Percentiles rank a stretch among this genome's conserved stretches.
Evolutionary conservation across 129 eudicot genomes (phyloP).

Genomic region (Oenanthe sinensis): DNA sequence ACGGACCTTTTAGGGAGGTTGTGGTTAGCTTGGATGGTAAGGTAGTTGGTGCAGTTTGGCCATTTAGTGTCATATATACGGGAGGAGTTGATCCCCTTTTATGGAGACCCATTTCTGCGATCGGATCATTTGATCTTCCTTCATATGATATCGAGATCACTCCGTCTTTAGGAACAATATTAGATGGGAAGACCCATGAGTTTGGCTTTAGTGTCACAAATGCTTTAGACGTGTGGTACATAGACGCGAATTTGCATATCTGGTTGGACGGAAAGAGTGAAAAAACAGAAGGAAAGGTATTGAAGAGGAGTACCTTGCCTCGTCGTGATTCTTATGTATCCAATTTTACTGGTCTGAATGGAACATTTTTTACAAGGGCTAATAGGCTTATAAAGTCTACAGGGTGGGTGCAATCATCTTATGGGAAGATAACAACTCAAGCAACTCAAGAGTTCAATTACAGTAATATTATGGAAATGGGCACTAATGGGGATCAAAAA

Average conservation of each 20-base stretch:
- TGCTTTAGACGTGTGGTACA: constrained; percentile 67
- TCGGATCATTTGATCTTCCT: constrained; percentile 76
- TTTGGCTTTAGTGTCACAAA: constrained; percentile 59
- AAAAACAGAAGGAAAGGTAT: constrained; percentile 38
- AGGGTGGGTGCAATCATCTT: constrained; percentile 68
- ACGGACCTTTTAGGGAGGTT: constrained; percentile 88
- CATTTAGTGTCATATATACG: constrained; percentile 69
- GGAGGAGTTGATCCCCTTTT: constrained; percentile 72
- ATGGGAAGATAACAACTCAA: constrained; percentile 53
- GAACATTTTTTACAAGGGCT: constrained; percentile 37
- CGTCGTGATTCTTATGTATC: constrained; percentile 27
- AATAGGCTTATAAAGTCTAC: constrained; percentile 37
- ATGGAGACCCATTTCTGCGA: constrained; percentile 74
- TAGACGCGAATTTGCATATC: constrained; percentile 74
- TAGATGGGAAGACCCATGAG: constrained; percentile 49
- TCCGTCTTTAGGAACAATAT: constrained; percentile 49
- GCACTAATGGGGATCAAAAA: constrained; percentile 41
- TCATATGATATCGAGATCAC: constrained; percentile 76
- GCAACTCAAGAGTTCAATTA: constrained; percentile 48
- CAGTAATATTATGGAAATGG: constrained; percentile 48
- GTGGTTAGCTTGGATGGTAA: constrained; percentile 48
- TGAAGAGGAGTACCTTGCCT: constrained; percentile 29
- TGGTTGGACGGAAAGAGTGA: constrained; percentile 56
- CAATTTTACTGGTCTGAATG: constrained; percentile 56
- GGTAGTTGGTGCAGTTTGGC: constrained; percentile 64